Evolutionary conservation across 768 basidiomycete genomes (phyloP).

Genomic region (Dictyophora rubrovolvata): DNA sequence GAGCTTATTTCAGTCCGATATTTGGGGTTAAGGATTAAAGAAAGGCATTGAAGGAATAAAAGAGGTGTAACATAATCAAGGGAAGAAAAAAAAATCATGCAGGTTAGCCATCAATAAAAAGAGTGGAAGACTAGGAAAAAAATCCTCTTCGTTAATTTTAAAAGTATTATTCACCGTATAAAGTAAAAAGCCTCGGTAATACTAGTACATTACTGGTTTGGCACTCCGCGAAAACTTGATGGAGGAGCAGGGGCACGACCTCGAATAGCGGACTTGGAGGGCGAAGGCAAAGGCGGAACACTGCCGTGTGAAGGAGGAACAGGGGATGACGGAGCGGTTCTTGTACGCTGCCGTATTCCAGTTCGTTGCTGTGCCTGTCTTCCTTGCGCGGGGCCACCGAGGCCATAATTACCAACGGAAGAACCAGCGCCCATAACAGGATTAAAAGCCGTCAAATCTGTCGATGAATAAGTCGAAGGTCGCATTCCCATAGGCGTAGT

Average conservation of each 20-base stretch:
- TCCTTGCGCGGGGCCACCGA: not conserved
- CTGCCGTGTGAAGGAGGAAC: constrained; percentile 12
- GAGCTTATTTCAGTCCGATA: no score
- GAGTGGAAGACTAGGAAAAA: no score
- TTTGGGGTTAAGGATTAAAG: no score
- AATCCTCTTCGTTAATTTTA: no score
- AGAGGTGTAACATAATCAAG: no score
- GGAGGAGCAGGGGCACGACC: constrained; percentile 3
- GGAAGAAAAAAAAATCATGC: no score
- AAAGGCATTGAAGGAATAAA: no score
- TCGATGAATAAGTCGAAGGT: not conserved
- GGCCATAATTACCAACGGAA: not conserved
- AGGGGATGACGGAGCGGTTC: constrained; percentile 21
- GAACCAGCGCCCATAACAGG: not conserved
- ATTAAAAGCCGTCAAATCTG: not conserved
- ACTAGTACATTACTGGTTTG: not conserved
- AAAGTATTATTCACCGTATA: no score
- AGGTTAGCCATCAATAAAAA: no score
- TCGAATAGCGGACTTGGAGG: constrained; percentile 12
- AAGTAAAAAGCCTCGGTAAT: no score
- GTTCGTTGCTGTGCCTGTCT: constrained; percentile 4
- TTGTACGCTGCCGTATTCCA: constrained; percentile 23
- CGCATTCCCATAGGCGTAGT: constrained; percentile 13
- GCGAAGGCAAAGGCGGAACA: constrained; percentile 15
- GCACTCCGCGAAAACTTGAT: constrained; percentile 6